These are phyloP conservation scores for Miscanthus lutarioriparius DNA, from an alignment of 176 grass and related monocot species.

Conservation along the genomic window DNA sequence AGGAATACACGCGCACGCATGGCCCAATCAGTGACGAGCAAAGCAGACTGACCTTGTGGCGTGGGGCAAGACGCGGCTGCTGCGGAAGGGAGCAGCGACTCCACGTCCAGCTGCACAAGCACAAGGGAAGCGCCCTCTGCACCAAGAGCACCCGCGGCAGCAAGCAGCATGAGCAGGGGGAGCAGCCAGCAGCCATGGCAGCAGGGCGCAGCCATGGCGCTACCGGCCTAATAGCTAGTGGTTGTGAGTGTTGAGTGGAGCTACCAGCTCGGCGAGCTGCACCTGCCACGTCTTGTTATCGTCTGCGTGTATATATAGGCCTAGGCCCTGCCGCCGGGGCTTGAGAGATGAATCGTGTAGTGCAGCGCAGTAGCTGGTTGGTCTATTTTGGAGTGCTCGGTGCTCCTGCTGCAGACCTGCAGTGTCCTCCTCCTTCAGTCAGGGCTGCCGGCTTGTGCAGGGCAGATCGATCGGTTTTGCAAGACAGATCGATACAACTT, in stretches of 20 bases:
- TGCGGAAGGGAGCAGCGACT: background rate
- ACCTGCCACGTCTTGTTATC: background rate
- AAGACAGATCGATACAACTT: background rate
- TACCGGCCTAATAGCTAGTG: background rate
- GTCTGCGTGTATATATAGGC: conserved; percentile 23
- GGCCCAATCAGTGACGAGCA: background rate
- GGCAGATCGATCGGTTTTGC: background rate
- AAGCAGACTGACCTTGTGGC: conserved; percentile 27
- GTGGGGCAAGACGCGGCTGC: background rate
- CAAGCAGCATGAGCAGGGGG: background rate
- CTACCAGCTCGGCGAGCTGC: background rate
- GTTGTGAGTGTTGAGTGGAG: background rate
- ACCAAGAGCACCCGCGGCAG: background rate
- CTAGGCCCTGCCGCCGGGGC: background rate
- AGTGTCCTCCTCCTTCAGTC: background rate
- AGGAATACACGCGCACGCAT: background rate
- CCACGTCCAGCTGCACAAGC: background rate
- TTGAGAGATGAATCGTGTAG: background rate
- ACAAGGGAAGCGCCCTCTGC: conserved; percentile 3
- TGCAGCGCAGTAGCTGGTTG: background rate
- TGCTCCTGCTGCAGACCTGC: background rate
- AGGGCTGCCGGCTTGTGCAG: background rate
- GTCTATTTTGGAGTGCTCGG: background rate
- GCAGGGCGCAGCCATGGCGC: background rate
- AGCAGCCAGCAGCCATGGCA: conserved; percentile 1